Evolutionary conservation across 1,284 basidiomycete species (phyloP).

Genomic region (Lentinula novae-zelandiae): DNA sequence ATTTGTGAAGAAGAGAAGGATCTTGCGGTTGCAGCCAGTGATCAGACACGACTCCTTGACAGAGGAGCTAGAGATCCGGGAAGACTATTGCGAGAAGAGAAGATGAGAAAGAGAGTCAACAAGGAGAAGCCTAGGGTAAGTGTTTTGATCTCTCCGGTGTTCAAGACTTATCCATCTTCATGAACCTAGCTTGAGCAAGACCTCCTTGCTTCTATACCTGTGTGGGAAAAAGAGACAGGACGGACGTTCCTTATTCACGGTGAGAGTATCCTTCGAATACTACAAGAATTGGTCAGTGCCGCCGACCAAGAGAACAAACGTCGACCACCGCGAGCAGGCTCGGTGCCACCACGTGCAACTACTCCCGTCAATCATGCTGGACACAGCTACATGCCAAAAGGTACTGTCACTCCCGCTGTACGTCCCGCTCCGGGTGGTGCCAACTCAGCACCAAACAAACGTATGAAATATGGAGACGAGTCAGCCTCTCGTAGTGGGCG

Average conservation of each 20-base stretch:
- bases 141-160: constrained; percentile 7
- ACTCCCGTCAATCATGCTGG: constrained; percentile 46
- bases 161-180: constrained; percentile 12
- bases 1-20: constrained; percentile 92
- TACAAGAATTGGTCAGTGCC: constrained; percentile 66
- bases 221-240: constrained; percentile 83
- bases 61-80: constrained; percentile 78
- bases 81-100: constrained; percentile 87
- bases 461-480: constrained; percentile 35
- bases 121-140: constrained; percentile 91
- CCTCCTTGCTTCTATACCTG: constrained; percentile 73
- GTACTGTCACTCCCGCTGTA: constrained; percentile 56
- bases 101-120: constrained; percentile 94
- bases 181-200: constrained; percentile 79
- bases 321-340: constrained; percentile 37
- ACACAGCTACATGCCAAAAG: constrained; percentile 32
- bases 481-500: constrained; percentile 17
- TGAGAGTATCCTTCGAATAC: constrained; percentile 75
- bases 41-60: constrained; percentile 74
- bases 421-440: constrained; percentile 45
- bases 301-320: constrained; percentile 74
- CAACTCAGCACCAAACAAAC: constrained; percentile 51
- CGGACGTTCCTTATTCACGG: constrained; percentile 86
- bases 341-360: constrained; percentile 55
- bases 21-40: constrained; percentile 75